Conservation (phyloP, 2,329 filamentous ascomycete species). For the Lasiodiplodia theobromae region DNA sequence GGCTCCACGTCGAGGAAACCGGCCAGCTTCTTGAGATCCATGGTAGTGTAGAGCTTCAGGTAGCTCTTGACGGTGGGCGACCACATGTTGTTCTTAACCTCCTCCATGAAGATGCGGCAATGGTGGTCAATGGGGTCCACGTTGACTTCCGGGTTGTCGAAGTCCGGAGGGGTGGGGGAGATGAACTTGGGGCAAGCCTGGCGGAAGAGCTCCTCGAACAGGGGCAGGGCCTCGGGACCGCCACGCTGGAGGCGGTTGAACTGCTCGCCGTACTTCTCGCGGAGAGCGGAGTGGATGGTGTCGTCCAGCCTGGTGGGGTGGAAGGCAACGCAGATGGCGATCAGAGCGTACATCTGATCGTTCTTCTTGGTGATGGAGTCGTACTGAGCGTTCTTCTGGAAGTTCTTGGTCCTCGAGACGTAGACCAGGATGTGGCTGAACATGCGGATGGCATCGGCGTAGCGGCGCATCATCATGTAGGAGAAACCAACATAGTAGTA, state of each 20-base stretch:
- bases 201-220: slow-evolving; percentile 98
- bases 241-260: slow-evolving; percentile 95
- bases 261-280: slow-evolving; percentile 99
- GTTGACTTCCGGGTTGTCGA: slow-evolving; percentile 95
- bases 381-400: slow-evolving; percentile 98
- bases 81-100: slow-evolving; percentile 99
- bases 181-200: slow-evolving; percentile 99
- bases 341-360: slow-evolving; percentile 99
- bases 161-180: slow-evolving; percentile 94
- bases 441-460: slow-evolving; percentile 99
- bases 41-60: slow-evolving; percentile 98
- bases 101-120: slow-evolving; percentile 97
- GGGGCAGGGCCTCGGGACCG: slow-evolving; percentile 90
- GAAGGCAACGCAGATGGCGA: slow-evolving; percentile 98
- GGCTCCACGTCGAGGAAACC: slow-evolving; percentile 96
- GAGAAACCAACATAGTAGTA: slow-evolving; percentile 99
- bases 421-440: slow-evolving; percentile 99
- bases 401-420: slow-evolving; percentile 99
- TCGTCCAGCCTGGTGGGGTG: slow-evolving; percentile 96
- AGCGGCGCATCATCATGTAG: slow-evolving; percentile 99
- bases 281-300: slow-evolving; percentile 96
- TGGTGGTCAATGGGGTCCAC: slow-evolving; percentile 98
- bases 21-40: slow-evolving; percentile 98
- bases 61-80: slow-evolving; percentile 98
- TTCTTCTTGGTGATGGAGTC: slow-evolving; percentile 99